Conservation (phyloP, 148 eudicot genomes). For the Rhododendron mucronatum region DNA sequence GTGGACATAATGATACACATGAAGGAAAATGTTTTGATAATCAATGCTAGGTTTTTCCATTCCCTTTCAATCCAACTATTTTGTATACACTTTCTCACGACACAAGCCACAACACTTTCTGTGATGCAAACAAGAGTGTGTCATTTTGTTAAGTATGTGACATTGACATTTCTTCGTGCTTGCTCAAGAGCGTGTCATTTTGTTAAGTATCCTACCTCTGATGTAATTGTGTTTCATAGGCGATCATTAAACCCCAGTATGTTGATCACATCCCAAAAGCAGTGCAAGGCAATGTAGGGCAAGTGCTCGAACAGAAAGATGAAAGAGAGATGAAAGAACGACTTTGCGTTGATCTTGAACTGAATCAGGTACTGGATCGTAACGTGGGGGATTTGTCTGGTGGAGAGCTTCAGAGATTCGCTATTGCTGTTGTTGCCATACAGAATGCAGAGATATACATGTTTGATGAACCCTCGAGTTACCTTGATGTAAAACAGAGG, state of each 20-base stretch:
- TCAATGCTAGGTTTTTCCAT: not conserved
- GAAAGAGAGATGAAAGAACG: slow-evolving; percentile 67
- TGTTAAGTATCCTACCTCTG: slow-evolving; percentile 1
- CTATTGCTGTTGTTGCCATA: slow-evolving; percentile 85
- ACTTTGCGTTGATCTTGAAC: slow-evolving; percentile 71
- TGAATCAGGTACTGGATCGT: slow-evolving; percentile 81
- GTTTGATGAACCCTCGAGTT: slow-evolving; percentile 99
- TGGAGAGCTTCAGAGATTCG: slow-evolving; percentile 95
- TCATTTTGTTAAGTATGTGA: not conserved
- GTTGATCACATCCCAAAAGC: slow-evolving; percentile 96
- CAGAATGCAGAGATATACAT: slow-evolving; percentile 83
- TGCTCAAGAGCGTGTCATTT: not conserved
- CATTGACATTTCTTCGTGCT: not conserved
- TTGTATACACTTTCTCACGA: slow-evolving; percentile 1
- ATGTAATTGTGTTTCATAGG: slow-evolving; percentile 29
- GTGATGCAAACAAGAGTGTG: not conserved
- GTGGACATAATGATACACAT: not conserved
- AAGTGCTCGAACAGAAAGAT: slow-evolving; percentile 79
- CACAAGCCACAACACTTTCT: not conserved
- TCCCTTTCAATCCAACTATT: not conserved
- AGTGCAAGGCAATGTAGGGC: slow-evolving; percentile 80
- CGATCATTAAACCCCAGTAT: slow-evolving; percentile 90
- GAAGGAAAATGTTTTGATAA: not conserved
- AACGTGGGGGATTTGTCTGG: slow-evolving; percentile 94
- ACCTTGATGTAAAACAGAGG: slow-evolving; percentile 93